Evolutionary conservation across 192 early-diverging fungal species (phyloP), one percentile per base, ranked within the genome.

Genomic region (Paraglomus occultum): DNA sequence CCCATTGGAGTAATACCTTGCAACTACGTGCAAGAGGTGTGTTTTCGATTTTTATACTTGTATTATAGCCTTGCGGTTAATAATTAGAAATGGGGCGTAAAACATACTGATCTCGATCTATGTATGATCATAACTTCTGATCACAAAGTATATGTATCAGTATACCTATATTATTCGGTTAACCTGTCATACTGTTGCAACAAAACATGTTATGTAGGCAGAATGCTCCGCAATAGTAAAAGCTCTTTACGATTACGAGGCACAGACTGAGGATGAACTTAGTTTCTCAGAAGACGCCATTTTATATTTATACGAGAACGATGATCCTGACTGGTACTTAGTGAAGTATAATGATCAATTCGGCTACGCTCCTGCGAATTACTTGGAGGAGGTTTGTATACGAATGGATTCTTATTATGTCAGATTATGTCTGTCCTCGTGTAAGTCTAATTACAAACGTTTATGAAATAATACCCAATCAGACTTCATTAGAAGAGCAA

Each of bases 281-380:
- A 79, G 87, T 2, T 81, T 99, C 51, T 74, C 72, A 43, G 94
- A 93, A 72, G 91, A 85, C 47, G 88, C 88, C 59, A 72, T 78
- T 6, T 75, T 99, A 55, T 74, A 84, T 55, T 76, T 99, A 5
- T 88, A 92, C 71, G 93, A 95, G 51, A 85, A 87, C 38, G 88
- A 88, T 63, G 94, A 96, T 70, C 87, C 87, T 6, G 95, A 98
- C 76, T 99, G 97, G 97, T 95, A 87, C 84, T 86, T 96, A 70
- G 93, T 86, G 18, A 84, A 85, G 67, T 77, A 79, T 38, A 84
- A 84, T 39, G 84, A 89, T 67, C 69, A 82, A 5, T 88, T 89
- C 54, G 97, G 97, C 17, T 89, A 96, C 67, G 87, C 91, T 23
- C 97, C 95, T 55, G 87, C 88, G 63, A 90, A 89, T 50, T 99